These are phyloP conservation scores for Pseudogymnoascus sp. DNA, from an alignment of 2,329 filamentous ascomycete species.

Conservation along the genomic window DNA sequence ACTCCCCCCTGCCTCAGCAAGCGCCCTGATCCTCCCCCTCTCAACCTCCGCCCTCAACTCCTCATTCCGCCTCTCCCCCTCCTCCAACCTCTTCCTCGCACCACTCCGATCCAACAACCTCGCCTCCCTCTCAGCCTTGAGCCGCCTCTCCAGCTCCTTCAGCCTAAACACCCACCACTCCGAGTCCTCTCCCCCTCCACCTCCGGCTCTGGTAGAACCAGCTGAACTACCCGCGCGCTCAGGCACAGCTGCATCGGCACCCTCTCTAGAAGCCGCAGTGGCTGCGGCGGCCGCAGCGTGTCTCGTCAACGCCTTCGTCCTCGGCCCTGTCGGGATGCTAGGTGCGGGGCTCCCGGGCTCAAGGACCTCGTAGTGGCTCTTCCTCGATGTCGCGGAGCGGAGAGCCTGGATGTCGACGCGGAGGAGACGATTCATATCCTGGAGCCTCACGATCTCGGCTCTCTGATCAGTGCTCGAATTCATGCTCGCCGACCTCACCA, in stretches of 20 bases:
- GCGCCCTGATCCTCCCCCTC: conserved; percentile 18
- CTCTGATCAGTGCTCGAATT: conserved; percentile 15
- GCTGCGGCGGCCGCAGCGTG: conserved; percentile 43
- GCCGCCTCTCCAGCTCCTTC: conserved; percentile 75
- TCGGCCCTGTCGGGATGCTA: conserved; percentile 29
- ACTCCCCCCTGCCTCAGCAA: background rate
- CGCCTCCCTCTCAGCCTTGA: conserved; percentile 85
- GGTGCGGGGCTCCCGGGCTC: conserved; percentile 24
- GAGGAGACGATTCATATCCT: conserved; percentile 53
- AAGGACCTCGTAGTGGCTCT: conserved; percentile 38
- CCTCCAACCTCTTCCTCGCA: conserved; percentile 70
- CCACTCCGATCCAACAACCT: conserved; percentile 76
- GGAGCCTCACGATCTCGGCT: conserved; percentile 51
- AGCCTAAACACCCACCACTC: conserved; percentile 72
- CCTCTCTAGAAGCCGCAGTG: conserved; percentile 19
- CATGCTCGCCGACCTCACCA: conserved; percentile 59
- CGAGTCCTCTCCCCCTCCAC: background rate
- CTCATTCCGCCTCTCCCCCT: conserved; percentile 65
- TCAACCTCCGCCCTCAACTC: conserved; percentile 57
- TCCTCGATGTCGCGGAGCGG: conserved; percentile 43
- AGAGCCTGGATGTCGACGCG: conserved; percentile 64
- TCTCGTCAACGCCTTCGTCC: conserved; percentile 40
- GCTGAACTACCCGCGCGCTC: background rate
- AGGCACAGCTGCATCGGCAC: conserved; percentile 18
- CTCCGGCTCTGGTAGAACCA: background rate